Percentiles rank a stretch among this genome's conserved stretches.
These are phyloP conservation scores for Suillus lakei DNA, from an alignment of 768 basidiomycete species.

Conservation along the genomic window DNA sequence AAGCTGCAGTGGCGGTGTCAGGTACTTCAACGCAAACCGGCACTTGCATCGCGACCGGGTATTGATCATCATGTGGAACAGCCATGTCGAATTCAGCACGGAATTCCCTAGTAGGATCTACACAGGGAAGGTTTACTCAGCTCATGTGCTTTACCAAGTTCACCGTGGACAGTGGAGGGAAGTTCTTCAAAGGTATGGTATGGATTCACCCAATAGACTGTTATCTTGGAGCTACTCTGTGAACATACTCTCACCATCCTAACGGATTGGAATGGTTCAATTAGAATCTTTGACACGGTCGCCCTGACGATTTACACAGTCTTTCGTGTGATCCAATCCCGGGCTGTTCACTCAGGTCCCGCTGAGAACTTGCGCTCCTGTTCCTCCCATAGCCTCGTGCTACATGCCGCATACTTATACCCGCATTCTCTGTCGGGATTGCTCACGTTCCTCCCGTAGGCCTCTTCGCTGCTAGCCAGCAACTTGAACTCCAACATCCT, in stretches of 20 bases:
- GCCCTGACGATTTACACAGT: conserved; percentile 36
- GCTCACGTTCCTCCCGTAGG: background rate
- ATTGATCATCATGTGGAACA: conserved; percentile 4
- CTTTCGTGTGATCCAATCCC: conserved; percentile 24
- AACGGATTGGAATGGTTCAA: background rate
- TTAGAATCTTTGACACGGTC: conserved; percentile 26
- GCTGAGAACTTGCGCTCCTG: conserved; percentile 17
- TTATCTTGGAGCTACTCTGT: conserved; percentile 4
- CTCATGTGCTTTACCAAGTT: background rate
- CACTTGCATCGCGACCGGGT: background rate
- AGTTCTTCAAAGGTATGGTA: background rate
- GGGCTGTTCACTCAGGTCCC: conserved; percentile 13
- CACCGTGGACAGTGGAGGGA: background rate
- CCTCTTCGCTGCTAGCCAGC: conserved; percentile 13
- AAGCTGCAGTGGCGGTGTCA: background rate
- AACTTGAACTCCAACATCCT: background rate
- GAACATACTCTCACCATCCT: conserved; percentile 15
- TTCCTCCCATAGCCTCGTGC: conserved; percentile 26
- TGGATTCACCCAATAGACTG: background rate
- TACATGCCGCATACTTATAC: conserved; percentile 16
- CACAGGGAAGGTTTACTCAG: background rate
- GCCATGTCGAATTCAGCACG: background rate
- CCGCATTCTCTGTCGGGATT: background rate
- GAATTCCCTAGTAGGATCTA: background rate
- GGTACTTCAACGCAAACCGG: background rate